phyloP scores from a whole-genome alignment of 768 basidiomycete species.

The Rhodocollybia butyracea region DNA sequence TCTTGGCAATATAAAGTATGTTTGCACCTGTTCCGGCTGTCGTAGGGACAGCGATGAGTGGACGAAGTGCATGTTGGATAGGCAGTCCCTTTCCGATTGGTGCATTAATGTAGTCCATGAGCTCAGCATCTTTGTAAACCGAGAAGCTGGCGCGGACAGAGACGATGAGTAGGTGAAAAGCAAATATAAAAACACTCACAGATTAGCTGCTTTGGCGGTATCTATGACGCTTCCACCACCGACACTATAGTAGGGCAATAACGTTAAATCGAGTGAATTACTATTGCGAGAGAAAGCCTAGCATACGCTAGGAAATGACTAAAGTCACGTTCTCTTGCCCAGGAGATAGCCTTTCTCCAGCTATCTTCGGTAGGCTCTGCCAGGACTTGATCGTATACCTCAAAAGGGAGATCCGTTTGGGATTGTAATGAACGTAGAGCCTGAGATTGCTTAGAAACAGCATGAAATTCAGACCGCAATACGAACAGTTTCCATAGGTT shows the following conservation, averaged over 20 bases:
- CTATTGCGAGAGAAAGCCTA: slow-evolving; percentile 21
- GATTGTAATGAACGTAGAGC: slow-evolving; percentile 77
- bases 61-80: slow-evolving; percentile 67
- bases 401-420: slow-evolving; percentile 72
- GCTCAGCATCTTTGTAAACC: slow-evolving; percentile 87
- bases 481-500: slow-evolving; percentile 78
- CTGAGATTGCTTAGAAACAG: slow-evolving; percentile 31
- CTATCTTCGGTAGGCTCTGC: slow-evolving; percentile 92
- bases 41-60: slow-evolving; percentile 80
- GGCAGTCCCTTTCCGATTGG: slow-evolving; percentile 92
- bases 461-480: background rate
- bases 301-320: slow-evolving; percentile 88
- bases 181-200: slow-evolving; percentile 40
- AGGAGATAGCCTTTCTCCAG: slow-evolving; percentile 84
- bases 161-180: slow-evolving; percentile 6
- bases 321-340: slow-evolving; percentile 84
- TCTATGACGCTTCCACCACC: slow-evolving; percentile 96
- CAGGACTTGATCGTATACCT: slow-evolving; percentile 77
- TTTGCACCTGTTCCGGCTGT: slow-evolving; percentile 85
- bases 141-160: slow-evolving; percentile 55
- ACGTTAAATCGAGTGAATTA: background rate
- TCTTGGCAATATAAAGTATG: no score
- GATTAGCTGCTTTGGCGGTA: slow-evolving; percentile 92
- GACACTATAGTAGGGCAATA: slow-evolving; percentile 42
- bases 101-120: slow-evolving; percentile 97